Evolutionary conservation across 805 yeast genomes (phyloP), one percentile per base, ranked within the genome.

Genomic region (Scheffersomyces coipomensis): DNA sequence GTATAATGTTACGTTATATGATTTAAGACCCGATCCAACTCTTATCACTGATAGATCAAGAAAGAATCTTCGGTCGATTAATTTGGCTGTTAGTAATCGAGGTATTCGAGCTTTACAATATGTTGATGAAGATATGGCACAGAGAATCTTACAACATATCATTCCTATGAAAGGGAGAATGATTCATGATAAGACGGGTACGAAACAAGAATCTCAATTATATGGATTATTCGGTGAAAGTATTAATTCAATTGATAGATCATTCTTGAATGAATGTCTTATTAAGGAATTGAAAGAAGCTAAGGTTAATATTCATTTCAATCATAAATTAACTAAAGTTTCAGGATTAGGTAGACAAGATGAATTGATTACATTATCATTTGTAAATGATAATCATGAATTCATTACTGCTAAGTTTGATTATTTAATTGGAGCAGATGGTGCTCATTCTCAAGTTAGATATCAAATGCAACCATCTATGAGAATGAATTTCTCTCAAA

Each of bases 131-230:
- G 72, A 65, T 11, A 68, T 88, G 68, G 79, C 84, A 10, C 59
- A 65, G 0, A 54, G 80, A 19, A 72, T 88, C 2, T 53, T 85
- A 44, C 62, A 68, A 23, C 76, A 77, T 30, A 76, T 86, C 18
- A 83, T 87, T 19, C 97, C 97, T 2, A 86, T 90, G 91, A 65
- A 76, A 30, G 97, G 96, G 2, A 70, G 97, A 31, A 88, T 89
- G 97, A 81, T 90, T 42, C 97, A 90, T 59, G 83, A 83, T 39
- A 35, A 62, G 11, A 51, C 69, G 10, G 96, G 95, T 0, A 46
- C 49, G 8, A 58, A 62, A 16, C 82, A 80, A 55, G 80, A 75
- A 46, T 69, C 85, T 22, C 96, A 89, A 53, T 48, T 67, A 33
- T 90, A 90, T 58, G 97, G 96, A 4, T 64, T 88, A 7, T 76